Evolutionary conservation across 495 filamentous ascomycete genomes (phyloP).

Genomic region (Podospora australis): DNA sequence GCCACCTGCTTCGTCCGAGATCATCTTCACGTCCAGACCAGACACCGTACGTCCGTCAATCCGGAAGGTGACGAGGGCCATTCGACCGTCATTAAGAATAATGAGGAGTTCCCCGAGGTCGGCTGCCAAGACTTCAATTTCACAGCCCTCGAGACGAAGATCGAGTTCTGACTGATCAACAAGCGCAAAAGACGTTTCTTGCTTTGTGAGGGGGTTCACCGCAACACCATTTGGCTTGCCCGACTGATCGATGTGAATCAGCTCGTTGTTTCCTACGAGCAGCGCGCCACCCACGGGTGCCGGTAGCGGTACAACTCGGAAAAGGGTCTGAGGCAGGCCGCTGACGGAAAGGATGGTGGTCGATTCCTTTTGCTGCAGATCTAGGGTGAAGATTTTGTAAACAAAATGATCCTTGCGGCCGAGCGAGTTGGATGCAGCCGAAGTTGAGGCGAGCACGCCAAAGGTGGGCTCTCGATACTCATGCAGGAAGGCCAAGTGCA

Average conservation of each 20-base stretch:
- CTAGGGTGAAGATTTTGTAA: slow-evolving; percentile 91
- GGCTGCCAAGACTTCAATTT: slow-evolving; percentile 65
- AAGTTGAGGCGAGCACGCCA: slow-evolving; percentile 77
- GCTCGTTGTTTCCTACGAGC: slow-evolving; percentile 78
- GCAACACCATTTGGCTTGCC: slow-evolving; percentile 89
- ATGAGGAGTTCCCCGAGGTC: slow-evolving; percentile 77
- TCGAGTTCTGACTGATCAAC: slow-evolving; percentile 76
- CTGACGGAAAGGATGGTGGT: slow-evolving; percentile 84
- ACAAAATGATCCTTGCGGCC: slow-evolving; percentile 78
- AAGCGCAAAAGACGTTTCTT: slow-evolving; percentile 70
- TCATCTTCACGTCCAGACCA: slow-evolving; percentile 61
- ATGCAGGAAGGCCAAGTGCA: slow-evolving; percentile 88
- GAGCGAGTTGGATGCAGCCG: slow-evolving; percentile 63
- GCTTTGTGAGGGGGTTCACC: slow-evolving; percentile 83
- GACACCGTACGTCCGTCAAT: slow-evolving; percentile 92
- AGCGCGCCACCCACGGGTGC: slow-evolving; percentile 82
- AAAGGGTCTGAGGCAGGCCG: slow-evolving; percentile 83
- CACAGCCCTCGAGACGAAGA: slow-evolving; percentile 76
- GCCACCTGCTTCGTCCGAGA: slow-evolving; percentile 55
- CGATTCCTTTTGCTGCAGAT: slow-evolving; percentile 87
- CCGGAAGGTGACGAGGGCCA: slow-evolving; percentile 72
- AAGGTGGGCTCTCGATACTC: slow-evolving; percentile 98
- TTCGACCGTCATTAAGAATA: slow-evolving; percentile 68
- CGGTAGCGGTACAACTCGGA: slow-evolving; percentile 74
- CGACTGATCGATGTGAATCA: slow-evolving; percentile 93